Base-by-base conservation (phyloP, 805 yeast species). In the Candida dendrica region DNA sequence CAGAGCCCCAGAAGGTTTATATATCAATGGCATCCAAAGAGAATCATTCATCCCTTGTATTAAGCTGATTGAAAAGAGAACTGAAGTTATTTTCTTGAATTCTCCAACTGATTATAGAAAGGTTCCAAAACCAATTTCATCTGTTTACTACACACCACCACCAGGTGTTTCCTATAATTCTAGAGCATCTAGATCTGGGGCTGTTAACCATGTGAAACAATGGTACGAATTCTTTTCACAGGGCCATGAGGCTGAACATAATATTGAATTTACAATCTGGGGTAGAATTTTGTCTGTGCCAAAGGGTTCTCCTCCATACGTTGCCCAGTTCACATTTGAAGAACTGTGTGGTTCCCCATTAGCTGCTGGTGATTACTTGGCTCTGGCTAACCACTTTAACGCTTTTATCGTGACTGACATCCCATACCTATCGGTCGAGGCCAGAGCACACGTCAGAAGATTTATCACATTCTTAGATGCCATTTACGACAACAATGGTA, bases 381-480 rank as follows among this genome's bases (percentile, higher is more conserved):
- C 88, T 17, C 65, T 93, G 47, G 95, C 97, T 10, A 71, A 75
- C 5, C 66, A 80, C 13, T 93, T 81, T 67, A 75, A 77, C 41
- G 76, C 89, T 6, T 83, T 89, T 49, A 79, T 93, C n/a, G 74
- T 93, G 37, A 88, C 97, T 0, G 98, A 93, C 58, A 89, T 93
- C 35, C 98, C 98, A 10, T 81, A 81, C 47, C 64, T 93, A 55
- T 79, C 95, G 17, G 71, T 84, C 11, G 74, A 82, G 50, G 83
- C 78, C 38, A 74, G 96, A 48, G 97, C 93, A 55, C 74, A 82
- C 49, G 87, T 90, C 19, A 74, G 98, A 56, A 70, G 98, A 52
- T 91, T 93, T 58, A 93, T 93, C 60, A 93, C 96, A 0, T 93
- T 93, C 53, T 64, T 93, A 42, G 98, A 93, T 61, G 97, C 98